Evolutionary conservation across 2,329 filamentous ascomycete genomes (phyloP), one percentile per base, ranked within the genome.

Genomic region (Xylaria sp.): DNA sequence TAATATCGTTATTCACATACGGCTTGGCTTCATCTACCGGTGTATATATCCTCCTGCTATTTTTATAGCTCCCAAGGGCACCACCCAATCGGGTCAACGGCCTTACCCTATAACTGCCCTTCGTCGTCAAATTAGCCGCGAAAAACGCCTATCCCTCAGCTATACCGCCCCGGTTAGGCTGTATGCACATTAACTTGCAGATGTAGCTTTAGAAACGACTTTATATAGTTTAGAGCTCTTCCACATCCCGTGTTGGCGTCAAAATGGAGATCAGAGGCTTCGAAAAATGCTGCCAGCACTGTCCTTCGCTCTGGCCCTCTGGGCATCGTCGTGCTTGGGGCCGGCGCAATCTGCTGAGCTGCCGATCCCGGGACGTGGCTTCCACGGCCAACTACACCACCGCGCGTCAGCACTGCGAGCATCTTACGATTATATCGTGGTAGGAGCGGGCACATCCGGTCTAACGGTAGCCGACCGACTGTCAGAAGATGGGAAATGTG

Each of bases 371-470:
- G 28, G 4, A 19, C 23, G 15, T 17, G 11, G 19, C 11, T 21
- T 35, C 12, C 21, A n/a, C 4, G 11, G 23, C 33, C 50, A 45
- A 51, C 37, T 25, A 15, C 9, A 6, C 12, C 8, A 61, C 43
- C 14, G 33, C 15, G 33, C 4, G 15, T 31, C 52, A 0, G 31
- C 2, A 1, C 15, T 61, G 15, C 52, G 19, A 21, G 31, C 54
- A 19, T 70, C 69, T 0, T 73, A 73, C 23, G 72, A 73, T 57
- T 73, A 73, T 62, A 69, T 73, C 14, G 66, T 73, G 17, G 59
- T 73, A 8, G 72, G 71, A 31, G 72, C 65, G 4, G 72, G 72
- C 7, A 74, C 72, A 1, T 63, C 72, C 1, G 72, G 71, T 1
- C 43, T 74, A 42, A 72, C 72, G 1, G 57, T 73, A 11, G 72